Base-by-base conservation (phyloP, 306 rosid genomes). In the Crotalaria pallida region DNA sequence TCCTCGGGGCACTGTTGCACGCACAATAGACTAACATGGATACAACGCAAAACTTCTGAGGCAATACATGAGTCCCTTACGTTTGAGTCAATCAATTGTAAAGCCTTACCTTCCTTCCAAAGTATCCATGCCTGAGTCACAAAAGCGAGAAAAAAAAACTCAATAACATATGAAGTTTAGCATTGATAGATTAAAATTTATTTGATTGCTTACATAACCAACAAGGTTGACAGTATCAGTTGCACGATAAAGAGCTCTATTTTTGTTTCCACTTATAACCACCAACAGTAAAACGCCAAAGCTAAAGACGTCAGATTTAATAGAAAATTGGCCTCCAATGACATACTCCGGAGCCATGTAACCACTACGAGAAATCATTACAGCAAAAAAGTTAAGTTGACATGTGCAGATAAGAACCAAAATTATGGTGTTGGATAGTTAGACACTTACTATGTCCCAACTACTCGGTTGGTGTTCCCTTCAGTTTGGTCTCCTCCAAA, bases 111-210 rank as follows among this genome's bases (percentile, higher is more conserved):
- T 22, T 40, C 67, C 23, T 75, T 77, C 83, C 83, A 79, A 1
- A 79, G 24, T 41, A 13, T 56, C 87, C 85, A 82, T 12, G 83
- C 80, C 89, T 82, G 68, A 36, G 27, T 55, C 17, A n/a, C n/a
- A n/a, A n/a, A n/a, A n/a, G n/a, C n/a, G n/a, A n/a, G 59, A 8
- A 6, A 24, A 11, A 6, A 1, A 24, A n/a, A n/a, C n/a, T 36
- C 9, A 36, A 1, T 36, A 36, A 36, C 12, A 36, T 36, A 7
- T 36, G n/a, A n/a, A n/a, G n/a, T n/a, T n/a, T n/a, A n/a, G n/a
- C 41, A 36, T 1, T 36, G 41, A 12, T 10, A 36, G 9, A 3
- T 24, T 24, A 3, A 3, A 1, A 24, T n/a, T n/a, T n/a, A n/a
- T n/a, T 7, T 5, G 1, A 33, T 15, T 51, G 5, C 51, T 79